A percentile compares a stretch with the other conserved stretches of the same genome.
phyloP scores from a whole-genome alignment of 2,329 filamentous ascomycete genomes.

The Ophiostoma ulmi region DNA sequence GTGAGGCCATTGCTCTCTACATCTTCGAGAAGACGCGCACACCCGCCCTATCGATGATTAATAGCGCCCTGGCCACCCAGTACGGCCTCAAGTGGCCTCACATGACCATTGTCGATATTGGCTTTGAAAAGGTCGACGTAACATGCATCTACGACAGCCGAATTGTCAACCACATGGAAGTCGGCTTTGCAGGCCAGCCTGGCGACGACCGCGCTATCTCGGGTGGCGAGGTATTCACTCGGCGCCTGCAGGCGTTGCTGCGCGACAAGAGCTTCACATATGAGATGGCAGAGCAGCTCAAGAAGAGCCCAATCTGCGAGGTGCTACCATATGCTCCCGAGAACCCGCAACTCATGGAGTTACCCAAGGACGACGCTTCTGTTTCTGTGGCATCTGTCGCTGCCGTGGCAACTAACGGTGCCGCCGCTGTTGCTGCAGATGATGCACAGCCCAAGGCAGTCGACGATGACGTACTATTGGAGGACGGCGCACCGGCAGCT shows the following conservation, averaged over 20 bases:
- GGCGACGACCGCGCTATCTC: constrained; percentile 46
- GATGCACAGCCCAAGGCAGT: constrained; percentile 22
- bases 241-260: constrained; percentile 63
- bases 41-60: constrained; percentile 83
- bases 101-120: constrained; percentile 85
- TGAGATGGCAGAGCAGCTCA: constrained; percentile 66
- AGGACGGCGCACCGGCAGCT: constrained; percentile 39
- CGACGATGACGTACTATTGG: constrained; percentile 31
- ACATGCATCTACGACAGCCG: constrained; percentile 82
- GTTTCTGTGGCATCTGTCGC: constrained; percentile 22
- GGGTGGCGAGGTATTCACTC: constrained; percentile 84
- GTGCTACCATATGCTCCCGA: constrained; percentile 54
- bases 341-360: constrained; percentile 44
- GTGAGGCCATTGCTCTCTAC: constrained; percentile 84
- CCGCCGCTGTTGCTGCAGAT: constrained; percentile 35
- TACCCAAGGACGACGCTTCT: constrained; percentile 27
- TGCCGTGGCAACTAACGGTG: constrained; percentile 26
- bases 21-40: constrained; percentile 97
- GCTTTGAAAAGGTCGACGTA: constrained; percentile 85
- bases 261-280: constrained; percentile 53
- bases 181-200: constrained; percentile 39
- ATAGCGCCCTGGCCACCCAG: constrained; percentile 79
- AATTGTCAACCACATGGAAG: constrained; percentile 62
- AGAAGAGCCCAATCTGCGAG: constrained; percentile 62
- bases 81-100: constrained; percentile 73